phyloP scores from a whole-genome alignment of 768 basidiomycete genomes.

The Kwoniella newhampshirensis region DNA sequence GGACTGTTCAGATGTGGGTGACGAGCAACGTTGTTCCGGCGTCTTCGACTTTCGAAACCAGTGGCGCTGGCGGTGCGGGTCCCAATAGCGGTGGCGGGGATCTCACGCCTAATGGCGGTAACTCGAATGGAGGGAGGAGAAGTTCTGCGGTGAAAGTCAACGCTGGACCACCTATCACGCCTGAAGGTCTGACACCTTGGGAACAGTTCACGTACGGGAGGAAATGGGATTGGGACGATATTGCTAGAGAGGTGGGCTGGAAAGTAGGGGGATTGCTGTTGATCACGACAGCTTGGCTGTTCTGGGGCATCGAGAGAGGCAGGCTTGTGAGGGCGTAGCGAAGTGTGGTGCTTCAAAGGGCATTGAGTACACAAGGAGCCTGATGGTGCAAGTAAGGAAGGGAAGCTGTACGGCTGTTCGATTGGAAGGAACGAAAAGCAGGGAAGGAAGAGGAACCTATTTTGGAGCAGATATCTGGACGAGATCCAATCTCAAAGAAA shows the following conservation, averaged over 20 bases:
- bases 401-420: neutral
- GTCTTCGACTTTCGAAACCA: neutral
- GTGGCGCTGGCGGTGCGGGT: neutral
- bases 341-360: neutral
- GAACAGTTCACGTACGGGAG: constrained; percentile 37
- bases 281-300: constrained; percentile 45
- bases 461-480: no score
- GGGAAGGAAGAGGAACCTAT: no score
- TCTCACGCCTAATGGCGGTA: constrained; percentile 12
- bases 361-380: no score
- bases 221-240: constrained; percentile 47
- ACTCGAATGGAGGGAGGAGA: neutral
- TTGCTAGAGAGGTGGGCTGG: constrained; percentile 44
- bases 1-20: constrained; percentile 83
- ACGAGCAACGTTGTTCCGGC: constrained; percentile 72
- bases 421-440: neutral
- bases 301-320: constrained; percentile 40
- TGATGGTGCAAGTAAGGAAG: neutral
- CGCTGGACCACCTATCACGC: constrained; percentile 16
- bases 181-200: constrained; percentile 23
- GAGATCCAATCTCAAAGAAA: no score
- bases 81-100: constrained; percentile 6
- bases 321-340: constrained; percentile 11
- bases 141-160: neutral
- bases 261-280: constrained; percentile 41